Conservation (phyloP, 1,284 basidiomycete species). For the Naganishia albida region DNA sequence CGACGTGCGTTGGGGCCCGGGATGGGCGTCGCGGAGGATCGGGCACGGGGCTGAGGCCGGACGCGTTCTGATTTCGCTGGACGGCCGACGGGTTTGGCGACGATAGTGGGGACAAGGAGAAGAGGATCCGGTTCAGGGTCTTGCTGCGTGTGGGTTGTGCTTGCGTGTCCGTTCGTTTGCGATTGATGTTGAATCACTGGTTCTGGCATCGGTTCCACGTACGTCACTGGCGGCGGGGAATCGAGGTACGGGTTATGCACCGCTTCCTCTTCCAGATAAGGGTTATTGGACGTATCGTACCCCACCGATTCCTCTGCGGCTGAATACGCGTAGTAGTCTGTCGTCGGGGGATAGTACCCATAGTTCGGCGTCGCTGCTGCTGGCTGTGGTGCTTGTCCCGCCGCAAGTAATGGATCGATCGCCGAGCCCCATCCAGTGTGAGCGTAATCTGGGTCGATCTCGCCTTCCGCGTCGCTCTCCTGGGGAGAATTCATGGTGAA, state of each 20-base stretch:
- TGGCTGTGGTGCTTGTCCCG: neutral
- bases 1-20: neutral
- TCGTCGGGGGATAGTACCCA: neutral
- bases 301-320: neutral
- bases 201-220: neutral
- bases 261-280: conserved; percentile 21
- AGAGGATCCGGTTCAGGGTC: neutral
- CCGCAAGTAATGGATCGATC: neutral
- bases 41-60: neutral
- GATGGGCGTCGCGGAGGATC: neutral
- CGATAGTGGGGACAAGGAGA: too few relatives aligned
- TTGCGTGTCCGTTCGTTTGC: neutral
- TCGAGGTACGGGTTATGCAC: conserved; percentile 21
- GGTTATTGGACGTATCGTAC: neutral
- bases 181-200: neutral
- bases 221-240: neutral
- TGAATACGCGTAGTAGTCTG: neutral
- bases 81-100: neutral
- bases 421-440: neutral
- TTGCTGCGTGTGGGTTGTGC: neutral
- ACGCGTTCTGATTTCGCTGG: conserved; percentile 3
- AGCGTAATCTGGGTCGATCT: conserved; percentile 2
- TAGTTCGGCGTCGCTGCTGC: too few relatives aligned
- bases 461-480: conserved; percentile 14
- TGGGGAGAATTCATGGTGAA: neutral